Evolutionary conservation across 768 basidiomycete species (phyloP), one percentile per base, ranked within the genome.

Genomic region (Paxillus ammoniavirescens): DNA sequence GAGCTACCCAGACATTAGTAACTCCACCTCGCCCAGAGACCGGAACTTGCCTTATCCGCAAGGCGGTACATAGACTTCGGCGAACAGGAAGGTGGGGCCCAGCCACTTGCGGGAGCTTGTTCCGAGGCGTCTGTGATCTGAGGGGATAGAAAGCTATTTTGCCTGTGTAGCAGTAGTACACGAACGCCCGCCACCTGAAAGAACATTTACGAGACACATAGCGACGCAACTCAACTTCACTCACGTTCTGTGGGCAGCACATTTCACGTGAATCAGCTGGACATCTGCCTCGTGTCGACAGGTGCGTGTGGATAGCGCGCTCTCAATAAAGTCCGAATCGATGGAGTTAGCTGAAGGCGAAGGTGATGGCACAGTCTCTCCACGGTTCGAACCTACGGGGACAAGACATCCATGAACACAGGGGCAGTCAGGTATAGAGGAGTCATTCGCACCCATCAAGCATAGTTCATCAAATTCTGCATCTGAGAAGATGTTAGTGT

Each of bases 41-140:
- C 14, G 14, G 14, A n/a, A 2, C 57, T 54, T 21, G 69, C 72
- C n/a, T 71, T 68, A 21, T 60, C 46, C 5, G 72, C 71, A 0
- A 72, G 54, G 48, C 68, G 67, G 31, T 72, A 73, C 69, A 73
- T 72, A 0, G 72, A 73, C 59, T 72, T 72, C 8, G 72, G 71
- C 14, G 71, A 72, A 49, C 71, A 72, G 8, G 47, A 28, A 3
- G 60, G 60, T 36, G 52, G 49, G 4, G 37, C 43, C 50, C 53
- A 43, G 48, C 28, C 41, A 38, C 2, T 13, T 37, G 18, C n/a
- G 40, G 18, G 30, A 23, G 30, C 4, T 40, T 47, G 15, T 42
- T 14, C 21, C 10, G 38, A 2, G 14, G 44, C 3, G 43, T 47
- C 41, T 64, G 57, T 30, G 65, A 65, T 28, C 49, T 61, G 41